Conservation (phyloP, 1,139 yeast genomes). For the Yamadazyma conglobata region DNA sequence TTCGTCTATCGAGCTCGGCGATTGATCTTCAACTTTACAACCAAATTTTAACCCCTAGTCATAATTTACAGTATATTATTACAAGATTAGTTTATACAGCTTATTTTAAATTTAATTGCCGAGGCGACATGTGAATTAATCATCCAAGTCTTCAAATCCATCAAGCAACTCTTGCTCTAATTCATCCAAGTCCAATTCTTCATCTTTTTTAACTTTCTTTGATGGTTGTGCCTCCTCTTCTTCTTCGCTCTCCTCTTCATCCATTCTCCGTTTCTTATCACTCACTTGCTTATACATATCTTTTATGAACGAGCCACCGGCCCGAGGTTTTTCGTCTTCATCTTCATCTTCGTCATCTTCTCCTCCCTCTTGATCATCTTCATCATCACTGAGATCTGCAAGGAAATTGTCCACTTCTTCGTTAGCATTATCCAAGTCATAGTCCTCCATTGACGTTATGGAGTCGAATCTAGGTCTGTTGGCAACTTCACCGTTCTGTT, state of each 20-base stretch:
- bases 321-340: conserved; percentile 24
- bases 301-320: conserved; percentile 30
- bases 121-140: no score
- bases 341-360: conserved; percentile 24
- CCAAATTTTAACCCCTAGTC: no score
- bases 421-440: conserved; percentile 53
- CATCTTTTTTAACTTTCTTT: conserved; percentile 11
- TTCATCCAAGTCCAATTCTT: conserved; percentile 34
- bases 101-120: no score
- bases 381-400: conserved; percentile 53
- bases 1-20: no score
- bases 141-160: conserved; percentile 43
- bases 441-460: conserved; percentile 32
- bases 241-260: conserved; percentile 15
- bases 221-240: conserved; percentile 1
- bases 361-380: conserved; percentile 35
- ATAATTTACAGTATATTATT: no score
- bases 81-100: no score
- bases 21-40: no score
- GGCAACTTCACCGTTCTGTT: conserved; percentile 9
- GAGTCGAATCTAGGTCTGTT: conserved; percentile 27
- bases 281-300: conserved; percentile 22
- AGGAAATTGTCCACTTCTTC: conserved; percentile 60
- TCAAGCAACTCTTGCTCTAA: conserved; percentile 45
- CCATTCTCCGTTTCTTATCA: conserved; percentile 23